These are phyloP conservation scores for Coniochaeta prunicola DNA, from an alignment of 2,329 filamentous ascomycete species.

Conservation along the genomic window DNA sequence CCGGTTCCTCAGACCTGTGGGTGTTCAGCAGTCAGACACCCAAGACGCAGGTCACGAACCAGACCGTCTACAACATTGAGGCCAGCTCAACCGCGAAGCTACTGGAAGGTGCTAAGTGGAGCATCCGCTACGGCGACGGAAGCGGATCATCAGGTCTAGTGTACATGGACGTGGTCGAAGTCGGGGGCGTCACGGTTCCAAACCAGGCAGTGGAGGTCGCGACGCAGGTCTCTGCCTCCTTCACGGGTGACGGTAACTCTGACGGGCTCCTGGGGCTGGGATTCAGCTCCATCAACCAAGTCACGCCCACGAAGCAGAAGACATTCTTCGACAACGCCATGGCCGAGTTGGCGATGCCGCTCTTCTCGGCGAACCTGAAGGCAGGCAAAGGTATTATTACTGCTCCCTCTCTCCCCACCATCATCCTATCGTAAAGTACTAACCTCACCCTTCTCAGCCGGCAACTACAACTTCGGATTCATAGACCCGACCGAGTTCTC, in stretches of 20 bases:
- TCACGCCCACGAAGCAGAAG: slow-evolving; percentile 44
- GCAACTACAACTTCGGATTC: slow-evolving; percentile 32
- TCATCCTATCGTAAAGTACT: slow-evolving; percentile 56
- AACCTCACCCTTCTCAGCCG: slow-evolving; percentile 28
- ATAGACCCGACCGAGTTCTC: slow-evolving; percentile 51
- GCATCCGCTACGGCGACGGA: slow-evolving; percentile 58
- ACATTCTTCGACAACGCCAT: slow-evolving; percentile 34
- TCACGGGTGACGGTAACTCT: slow-evolving; percentile 22
- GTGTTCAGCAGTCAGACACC: slow-evolving; percentile 54
- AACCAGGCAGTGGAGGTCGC: slow-evolving; percentile 59
- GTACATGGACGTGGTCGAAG: slow-evolving; percentile 54
- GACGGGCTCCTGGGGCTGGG: slow-evolving; percentile 50
- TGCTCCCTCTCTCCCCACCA: slow-evolving; percentile 51
- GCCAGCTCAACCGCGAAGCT: slow-evolving; percentile 32
- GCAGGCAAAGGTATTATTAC: slow-evolving; percentile 27
- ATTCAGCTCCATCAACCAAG: slow-evolving; percentile 52
- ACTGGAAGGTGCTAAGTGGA: slow-evolving; percentile 37
- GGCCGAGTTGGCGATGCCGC: slow-evolving; percentile 21
- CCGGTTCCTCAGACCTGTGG: slow-evolving; percentile 63
- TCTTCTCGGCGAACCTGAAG: slow-evolving; percentile 27
- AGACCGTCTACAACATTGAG: slow-evolving; percentile 47
- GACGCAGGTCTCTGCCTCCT: slow-evolving; percentile 40
- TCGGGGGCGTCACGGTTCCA: slow-evolving; percentile 51
- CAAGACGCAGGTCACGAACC: slow-evolving; percentile 36
- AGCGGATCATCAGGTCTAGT: slow-evolving; percentile 55